phyloP scores from a whole-genome alignment of 2,329 filamentous ascomycete genomes.

The Penicillium sp. region DNA sequence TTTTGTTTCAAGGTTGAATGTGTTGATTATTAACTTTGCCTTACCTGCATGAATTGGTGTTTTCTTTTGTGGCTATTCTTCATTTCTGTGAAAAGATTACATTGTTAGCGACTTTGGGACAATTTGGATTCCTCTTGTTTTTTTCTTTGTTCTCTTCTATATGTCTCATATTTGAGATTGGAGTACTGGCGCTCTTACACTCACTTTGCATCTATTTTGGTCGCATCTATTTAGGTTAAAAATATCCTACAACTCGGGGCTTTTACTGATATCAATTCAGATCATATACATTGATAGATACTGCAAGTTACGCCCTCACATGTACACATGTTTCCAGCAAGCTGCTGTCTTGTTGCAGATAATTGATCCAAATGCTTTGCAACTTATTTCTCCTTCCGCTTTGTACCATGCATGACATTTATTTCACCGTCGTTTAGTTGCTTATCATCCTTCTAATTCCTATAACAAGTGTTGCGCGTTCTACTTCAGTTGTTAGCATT shows the following conservation, averaged over 20 bases:
- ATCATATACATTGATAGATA: neutral
- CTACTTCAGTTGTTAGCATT: no score
- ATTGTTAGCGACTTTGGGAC: neutral
- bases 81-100: neutral
- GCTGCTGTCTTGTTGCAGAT: neutral
- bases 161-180: neutral
- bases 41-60: neutral
- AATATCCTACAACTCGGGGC: neutral
- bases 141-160: neutral
- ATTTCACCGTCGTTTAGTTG: no score
- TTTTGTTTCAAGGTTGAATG: neutral
- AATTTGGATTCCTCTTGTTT: neutral
- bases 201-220: neutral
- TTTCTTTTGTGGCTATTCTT: neutral
- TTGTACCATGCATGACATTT: neutral
- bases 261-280: neutral
- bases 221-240: neutral
- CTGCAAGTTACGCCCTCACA: neutral
- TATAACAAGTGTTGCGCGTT: no score
- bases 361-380: neutral
- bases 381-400: neutral
- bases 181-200: neutral
- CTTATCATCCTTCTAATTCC: no score
- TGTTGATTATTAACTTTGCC: neutral
- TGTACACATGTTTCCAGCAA: neutral